A percentile compares a stretch with the other conserved stretches of the same genome.
Evolutionary conservation across 192 early-diverging fungal species (phyloP).

Genomic region (Coemansia sp.): DNA sequence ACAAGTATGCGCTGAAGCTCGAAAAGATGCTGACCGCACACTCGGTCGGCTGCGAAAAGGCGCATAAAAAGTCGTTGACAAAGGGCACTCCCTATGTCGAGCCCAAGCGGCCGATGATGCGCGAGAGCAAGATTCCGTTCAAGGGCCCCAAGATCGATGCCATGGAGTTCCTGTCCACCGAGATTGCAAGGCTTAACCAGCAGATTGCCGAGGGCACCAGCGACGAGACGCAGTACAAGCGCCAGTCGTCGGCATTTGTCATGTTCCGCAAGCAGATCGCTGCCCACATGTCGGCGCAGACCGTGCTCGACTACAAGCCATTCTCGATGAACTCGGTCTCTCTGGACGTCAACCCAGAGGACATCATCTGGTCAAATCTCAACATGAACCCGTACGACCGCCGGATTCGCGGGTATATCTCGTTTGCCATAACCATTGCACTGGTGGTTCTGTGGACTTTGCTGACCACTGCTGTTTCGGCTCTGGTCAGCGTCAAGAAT

Average conservation of each 20-base stretch:
- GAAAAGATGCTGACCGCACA: conserved; percentile 59
- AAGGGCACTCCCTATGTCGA: conserved; percentile 26
- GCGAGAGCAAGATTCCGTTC: conserved; percentile 49
- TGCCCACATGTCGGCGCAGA: conserved; percentile 78
- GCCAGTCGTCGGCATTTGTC: conserved; percentile 79
- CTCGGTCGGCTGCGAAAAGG: conserved; percentile 53
- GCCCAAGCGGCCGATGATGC: conserved; percentile 58
- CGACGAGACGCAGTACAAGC: conserved; percentile 31
- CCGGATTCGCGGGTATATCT: conserved; percentile 59
- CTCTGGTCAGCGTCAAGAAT: conserved; percentile 56
- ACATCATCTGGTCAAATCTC: conserved; percentile 87
- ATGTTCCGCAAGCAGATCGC: conserved; percentile 76
- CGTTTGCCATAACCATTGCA: conserved; percentile 54
- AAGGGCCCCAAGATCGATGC: conserved; percentile 67
- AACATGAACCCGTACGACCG: conserved; percentile 59
- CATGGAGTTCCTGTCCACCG: conserved; percentile 43
- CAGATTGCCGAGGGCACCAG: conserved; percentile 52
- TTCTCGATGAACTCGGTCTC: conserved; percentile 68
- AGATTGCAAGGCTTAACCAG: conserved; percentile 44
- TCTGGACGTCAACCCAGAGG: conserved; percentile 66
- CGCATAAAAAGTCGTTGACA: conserved; percentile 35
- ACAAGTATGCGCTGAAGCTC: conserved; percentile 51
- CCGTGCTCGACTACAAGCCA: conserved; percentile 63
- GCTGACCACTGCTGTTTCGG: conserved; percentile 60
- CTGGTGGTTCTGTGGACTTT: conserved; percentile 75